These are phyloP conservation scores for Hemerocallis citrina DNA, from an alignment of 106 monocot genomes.

Conservation along the genomic window DNA sequence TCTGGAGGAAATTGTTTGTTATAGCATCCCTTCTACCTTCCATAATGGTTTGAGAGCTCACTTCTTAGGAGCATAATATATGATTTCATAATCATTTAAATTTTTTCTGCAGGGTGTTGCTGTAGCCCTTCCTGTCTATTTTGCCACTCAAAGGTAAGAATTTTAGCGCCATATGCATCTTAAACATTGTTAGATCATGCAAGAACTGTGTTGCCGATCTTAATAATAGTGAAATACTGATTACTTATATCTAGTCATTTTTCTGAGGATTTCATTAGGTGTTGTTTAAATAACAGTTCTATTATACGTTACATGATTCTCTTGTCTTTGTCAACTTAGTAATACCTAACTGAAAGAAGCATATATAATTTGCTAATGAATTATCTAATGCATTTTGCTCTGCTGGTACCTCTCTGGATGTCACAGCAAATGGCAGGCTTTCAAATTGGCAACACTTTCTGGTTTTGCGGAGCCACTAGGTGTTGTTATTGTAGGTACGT, in stretches of 20 bases:
- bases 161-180: not conserved
- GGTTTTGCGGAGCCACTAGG: slow-evolving; percentile 97
- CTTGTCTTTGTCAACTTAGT: not conserved
- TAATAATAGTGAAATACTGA: not conserved
- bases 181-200: not conserved
- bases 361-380: not conserved
- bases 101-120: slow-evolving; percentile 84
- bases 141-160: slow-evolving; percentile 87
- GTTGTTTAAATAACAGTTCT: not conserved
- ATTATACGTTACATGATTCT: not conserved
- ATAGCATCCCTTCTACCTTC: not conserved
- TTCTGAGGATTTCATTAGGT: not conserved
- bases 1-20: not conserved
- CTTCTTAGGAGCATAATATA: slow-evolving; percentile 1
- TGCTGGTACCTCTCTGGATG: slow-evolving; percentile 9
- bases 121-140: slow-evolving; percentile 97
- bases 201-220: not conserved
- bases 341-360: not conserved
- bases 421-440: slow-evolving; percentile 89
- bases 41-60: no score
- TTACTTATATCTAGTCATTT: not conserved
- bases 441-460: slow-evolving; percentile 86
- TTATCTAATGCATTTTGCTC: not conserved
- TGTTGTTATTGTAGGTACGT: slow-evolving; percentile 79
- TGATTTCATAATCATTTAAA: slow-evolving; percentile 6